Base-by-base conservation (phyloP, 116 monocot genomes). In the Dioscorea cayenensis region DNA sequence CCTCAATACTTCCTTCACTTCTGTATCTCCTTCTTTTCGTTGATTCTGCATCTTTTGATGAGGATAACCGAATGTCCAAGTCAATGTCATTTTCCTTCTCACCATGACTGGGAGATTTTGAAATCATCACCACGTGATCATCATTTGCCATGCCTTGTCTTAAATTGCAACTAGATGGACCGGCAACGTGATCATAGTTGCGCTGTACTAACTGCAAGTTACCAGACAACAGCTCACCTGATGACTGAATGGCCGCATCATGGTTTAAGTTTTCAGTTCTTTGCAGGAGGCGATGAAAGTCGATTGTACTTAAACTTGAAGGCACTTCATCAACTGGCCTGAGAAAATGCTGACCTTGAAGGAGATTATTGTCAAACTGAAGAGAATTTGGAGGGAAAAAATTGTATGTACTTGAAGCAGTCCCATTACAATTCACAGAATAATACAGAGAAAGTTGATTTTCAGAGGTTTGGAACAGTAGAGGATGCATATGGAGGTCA, bases 231-330 rank as follows among this genome's bases (percentile, higher is more conserved):
- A 8, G 49, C 38, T 22, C 48, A 67, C 55, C 14, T 48, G 62
- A 63, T 36, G 82, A 55, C 48, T 60, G 37, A 25, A 28, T 36
- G 12, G 52, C 51, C 78, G 71, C 25, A 25, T 62, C 48, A 58
- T 37, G 69, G 78, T 58, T 63, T 49, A 21, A 55, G 78, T 49
- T 71, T 10, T 77, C 79, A 65, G 62, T 75, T 85, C 85, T 77
- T 80, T 77, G 89, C 70, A 96, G 50, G 36, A 95, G 83, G 32
- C 93, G 97, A 80, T 93, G 93, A 51, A 97, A 97, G 68, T 90
- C 97, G 67, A 92, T 84, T 35, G 88, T 82, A 28, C 51, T 61
- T 48, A 74, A 38, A 76, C 60, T 77, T 18, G 37, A 76, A 37
- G 76, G 28, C 60, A 71, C 48, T 71, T 75, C 77, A 76, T 73